Conservation (phyloP, 176 grass and related monocot species). For the Rhynchospora pubera region DNA sequence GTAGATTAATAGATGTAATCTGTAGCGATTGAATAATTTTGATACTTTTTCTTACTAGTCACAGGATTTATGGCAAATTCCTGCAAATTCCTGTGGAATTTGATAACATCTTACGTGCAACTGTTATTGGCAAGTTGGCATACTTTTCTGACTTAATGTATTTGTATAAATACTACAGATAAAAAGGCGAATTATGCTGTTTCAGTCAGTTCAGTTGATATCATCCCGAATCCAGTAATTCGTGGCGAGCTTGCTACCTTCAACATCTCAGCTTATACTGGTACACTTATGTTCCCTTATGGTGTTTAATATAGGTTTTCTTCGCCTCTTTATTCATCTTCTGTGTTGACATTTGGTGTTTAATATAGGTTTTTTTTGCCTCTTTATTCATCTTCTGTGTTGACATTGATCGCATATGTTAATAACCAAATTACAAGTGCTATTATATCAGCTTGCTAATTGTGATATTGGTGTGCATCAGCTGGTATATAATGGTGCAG, state of each 20-base stretch:
- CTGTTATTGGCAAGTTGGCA: not conserved
- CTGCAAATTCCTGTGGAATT: not conserved
- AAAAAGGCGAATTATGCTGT: conserved; percentile 56
- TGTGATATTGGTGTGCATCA: not conserved
- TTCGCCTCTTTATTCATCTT: too few relatives aligned
- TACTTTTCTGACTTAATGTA: not conserved
- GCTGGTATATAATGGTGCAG: not conserved
- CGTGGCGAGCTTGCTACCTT: conserved; percentile 49
- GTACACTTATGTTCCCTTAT: conserved; percentile 15
- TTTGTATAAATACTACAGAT: conserved; percentile 34
- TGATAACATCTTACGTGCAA: too few relatives aligned
- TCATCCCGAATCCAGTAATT: conserved; percentile 52
- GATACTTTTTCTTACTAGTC: not conserved
- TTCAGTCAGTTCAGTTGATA: conserved; percentile 64
- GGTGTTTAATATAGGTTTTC: not conserved
- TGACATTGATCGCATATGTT: not conserved
- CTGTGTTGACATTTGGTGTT: too few relatives aligned
- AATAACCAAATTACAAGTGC: not conserved
- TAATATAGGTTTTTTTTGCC: too few relatives aligned
- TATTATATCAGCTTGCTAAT: not conserved
- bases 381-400: not conserved
- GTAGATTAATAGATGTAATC: not conserved
- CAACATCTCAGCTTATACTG: conserved; percentile 59
- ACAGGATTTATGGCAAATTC: not conserved
- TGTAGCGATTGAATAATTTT: not conserved